phyloP scores from a whole-genome alignment of 2,329 filamentous ascomycete genomes.

The Beauveria scarabaeidicola region DNA sequence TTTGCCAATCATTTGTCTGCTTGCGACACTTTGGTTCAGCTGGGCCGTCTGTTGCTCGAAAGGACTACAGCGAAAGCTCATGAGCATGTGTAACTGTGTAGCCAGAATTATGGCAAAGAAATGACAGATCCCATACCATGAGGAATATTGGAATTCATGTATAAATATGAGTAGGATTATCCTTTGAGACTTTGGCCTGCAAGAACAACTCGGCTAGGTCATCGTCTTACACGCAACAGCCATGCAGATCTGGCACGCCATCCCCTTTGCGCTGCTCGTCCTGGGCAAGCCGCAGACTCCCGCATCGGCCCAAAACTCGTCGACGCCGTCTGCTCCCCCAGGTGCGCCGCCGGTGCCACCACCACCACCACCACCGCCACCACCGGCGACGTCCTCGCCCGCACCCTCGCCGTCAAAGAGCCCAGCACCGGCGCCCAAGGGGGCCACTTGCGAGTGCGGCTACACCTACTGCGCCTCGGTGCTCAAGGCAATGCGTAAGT shows the following conservation, averaged over 20 bases:
- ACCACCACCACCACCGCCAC: constrained; percentile 17
- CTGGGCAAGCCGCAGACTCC: constrained; percentile 16
- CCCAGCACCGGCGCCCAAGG: constrained; percentile 16
- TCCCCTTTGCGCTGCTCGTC: constrained; percentile 5
- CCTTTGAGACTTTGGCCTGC: not conserved
- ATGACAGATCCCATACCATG: not conserved
- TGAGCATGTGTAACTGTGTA: not conserved
- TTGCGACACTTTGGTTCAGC: not conserved
- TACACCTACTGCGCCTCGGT: constrained; percentile 34
- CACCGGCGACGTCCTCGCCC: not conserved
- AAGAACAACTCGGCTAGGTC: not conserved
- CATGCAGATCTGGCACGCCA: constrained; percentile 6
- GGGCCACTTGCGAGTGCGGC: constrained; percentile 31
- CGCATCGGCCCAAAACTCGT: not conserved
- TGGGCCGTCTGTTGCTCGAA: not conserved
- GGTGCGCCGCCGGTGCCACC: constrained; percentile 18
- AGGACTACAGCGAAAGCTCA: not conserved
- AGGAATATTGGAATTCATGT: not conserved
- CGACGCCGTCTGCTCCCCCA: constrained; percentile 16
- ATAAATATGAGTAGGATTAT: not conserved
- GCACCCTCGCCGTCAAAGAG: constrained; percentile 9
- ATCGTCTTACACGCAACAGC: not conserved
- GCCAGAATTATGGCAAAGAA: not conserved
- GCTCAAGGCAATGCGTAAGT: constrained; percentile 28
- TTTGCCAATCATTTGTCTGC: constrained; percentile 1